A percentile compares a stretch with the other conserved stretches of the same genome.
Conservation (phyloP, 108 stramenopile species). For the Poteriospumella lacustris region DNA sequence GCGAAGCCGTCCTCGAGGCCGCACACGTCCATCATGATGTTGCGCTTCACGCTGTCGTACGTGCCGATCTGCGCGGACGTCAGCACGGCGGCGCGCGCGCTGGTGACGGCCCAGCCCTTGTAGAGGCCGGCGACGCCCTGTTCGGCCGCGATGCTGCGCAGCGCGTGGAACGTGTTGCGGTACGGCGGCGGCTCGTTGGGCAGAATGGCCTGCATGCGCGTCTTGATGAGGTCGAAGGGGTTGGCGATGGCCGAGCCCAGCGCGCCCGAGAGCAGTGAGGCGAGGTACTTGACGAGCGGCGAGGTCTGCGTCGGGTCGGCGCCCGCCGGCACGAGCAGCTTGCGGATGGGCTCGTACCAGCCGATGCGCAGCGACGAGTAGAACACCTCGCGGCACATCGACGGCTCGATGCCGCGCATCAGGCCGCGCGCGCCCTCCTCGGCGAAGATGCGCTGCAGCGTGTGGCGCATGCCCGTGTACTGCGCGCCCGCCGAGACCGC, state of each 20-base stretch:
- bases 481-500: not conserved
- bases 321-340: not conserved
- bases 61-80: constrained; percentile 4
- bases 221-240: constrained; percentile 1
- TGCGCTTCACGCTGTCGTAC: not conserved
- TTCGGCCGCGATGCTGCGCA: not conserved
- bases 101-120: constrained; percentile 6
- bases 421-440: not conserved
- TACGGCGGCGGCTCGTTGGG: not conserved
- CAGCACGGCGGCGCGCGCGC: not conserved
- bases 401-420: not conserved
- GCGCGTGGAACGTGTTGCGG: not conserved
- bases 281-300: not conserved
- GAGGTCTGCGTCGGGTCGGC: not conserved
- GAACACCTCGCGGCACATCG: not conserved
- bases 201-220: not conserved
- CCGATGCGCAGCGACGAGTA: constrained; percentile 11
- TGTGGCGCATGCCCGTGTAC: not conserved
- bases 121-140: not conserved
- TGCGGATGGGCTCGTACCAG: not conserved
- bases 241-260: constrained; percentile 3
- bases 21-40: not conserved
- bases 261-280: not conserved
- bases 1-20: not conserved
- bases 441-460: not conserved